Evolutionary conservation across 176 grass and related monocot species (phyloP).

Genomic region (Otatea glauca): DNA sequence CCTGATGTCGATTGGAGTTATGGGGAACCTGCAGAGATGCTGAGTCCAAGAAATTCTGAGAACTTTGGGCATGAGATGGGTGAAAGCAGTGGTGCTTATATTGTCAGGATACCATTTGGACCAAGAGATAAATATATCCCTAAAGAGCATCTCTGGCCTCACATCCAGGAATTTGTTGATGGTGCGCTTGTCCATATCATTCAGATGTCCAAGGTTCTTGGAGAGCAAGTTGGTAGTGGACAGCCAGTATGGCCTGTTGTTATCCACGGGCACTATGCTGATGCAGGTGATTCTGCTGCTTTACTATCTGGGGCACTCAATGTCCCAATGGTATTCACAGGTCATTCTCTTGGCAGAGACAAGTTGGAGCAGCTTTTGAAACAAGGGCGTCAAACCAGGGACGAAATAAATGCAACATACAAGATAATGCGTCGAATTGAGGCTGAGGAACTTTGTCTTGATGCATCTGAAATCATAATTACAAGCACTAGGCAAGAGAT

Average conservation of each 20-base stretch:
- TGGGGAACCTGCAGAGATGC: conserved; percentile 79
- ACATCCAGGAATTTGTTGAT: conserved; percentile 92
- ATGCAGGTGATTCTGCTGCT: conserved; percentile 87
- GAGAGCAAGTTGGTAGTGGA: conserved; percentile 77
- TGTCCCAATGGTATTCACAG: conserved; percentile 89
- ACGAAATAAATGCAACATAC: conserved; percentile 74
- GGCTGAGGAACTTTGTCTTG: conserved; percentile 82
- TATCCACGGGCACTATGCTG: conserved; percentile 89
- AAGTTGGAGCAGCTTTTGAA: conserved; percentile 87
- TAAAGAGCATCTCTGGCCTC: conserved; percentile 83
- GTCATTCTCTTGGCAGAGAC: conserved; percentile 88
- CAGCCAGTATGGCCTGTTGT: conserved; percentile 74
- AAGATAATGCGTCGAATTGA: conserved; percentile 92
- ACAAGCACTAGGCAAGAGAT: conserved; percentile 91
- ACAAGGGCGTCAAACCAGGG: conserved; percentile 80
- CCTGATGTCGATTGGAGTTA: conserved; percentile 82
- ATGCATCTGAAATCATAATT: conserved; percentile 83
- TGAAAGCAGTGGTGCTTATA: conserved; percentile 82
- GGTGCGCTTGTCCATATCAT: conserved; percentile 77
- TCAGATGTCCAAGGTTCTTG: conserved; percentile 75
- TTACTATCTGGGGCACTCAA: conserved; percentile 82
- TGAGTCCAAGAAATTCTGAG: conserved; percentile 57
- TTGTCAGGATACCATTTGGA: conserved; percentile 87
- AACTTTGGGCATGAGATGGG: conserved; percentile 55
- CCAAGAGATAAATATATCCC: conserved; percentile 76